Conservation (phyloP, 2,329 filamentous ascomycete species). For the Sclerotiophoma versabilis region DNA sequence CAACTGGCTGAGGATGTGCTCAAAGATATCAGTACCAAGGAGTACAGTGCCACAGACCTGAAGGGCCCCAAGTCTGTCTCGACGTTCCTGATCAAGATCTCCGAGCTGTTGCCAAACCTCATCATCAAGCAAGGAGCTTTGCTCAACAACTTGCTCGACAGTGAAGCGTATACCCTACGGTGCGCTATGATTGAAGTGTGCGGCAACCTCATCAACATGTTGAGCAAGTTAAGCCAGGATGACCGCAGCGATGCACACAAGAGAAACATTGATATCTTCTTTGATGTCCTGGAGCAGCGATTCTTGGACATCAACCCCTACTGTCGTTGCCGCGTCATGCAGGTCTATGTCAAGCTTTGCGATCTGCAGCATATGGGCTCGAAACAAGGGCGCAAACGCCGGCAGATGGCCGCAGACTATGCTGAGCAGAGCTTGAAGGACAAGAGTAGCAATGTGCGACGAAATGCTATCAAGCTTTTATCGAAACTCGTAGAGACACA, state of each 20-base stretch:
- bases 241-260: constrained; percentile 93
- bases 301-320: constrained; percentile 98
- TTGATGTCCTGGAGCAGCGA: constrained; percentile 93
- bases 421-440: constrained; percentile 91
- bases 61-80: constrained; percentile 97
- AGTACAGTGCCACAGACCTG: constrained; percentile 96
- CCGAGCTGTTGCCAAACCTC: constrained; percentile 86
- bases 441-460: constrained; percentile 95
- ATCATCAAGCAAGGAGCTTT: constrained; percentile 98
- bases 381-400: constrained; percentile 64
- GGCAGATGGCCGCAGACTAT: constrained; percentile 85
- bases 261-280: constrained; percentile 94
- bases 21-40: constrained; percentile 93
- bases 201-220: constrained; percentile 89
- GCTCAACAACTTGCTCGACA: constrained; percentile 92
- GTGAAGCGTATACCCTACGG: constrained; percentile 91
- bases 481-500: constrained; percentile 90
- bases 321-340: constrained; percentile 87
- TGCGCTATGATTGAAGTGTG: constrained; percentile 96
- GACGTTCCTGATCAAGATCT: constrained; percentile 89
- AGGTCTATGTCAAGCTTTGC: constrained; percentile 90
- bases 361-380: constrained; percentile 85
- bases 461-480: constrained; percentile 93
- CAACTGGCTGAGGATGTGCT: constrained; percentile 94
- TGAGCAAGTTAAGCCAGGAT: constrained; percentile 79